These are phyloP conservation scores for Neocatenulostroma microsporum DNA, from an alignment of 2,329 filamentous ascomycete species.

Conservation along the genomic window DNA sequence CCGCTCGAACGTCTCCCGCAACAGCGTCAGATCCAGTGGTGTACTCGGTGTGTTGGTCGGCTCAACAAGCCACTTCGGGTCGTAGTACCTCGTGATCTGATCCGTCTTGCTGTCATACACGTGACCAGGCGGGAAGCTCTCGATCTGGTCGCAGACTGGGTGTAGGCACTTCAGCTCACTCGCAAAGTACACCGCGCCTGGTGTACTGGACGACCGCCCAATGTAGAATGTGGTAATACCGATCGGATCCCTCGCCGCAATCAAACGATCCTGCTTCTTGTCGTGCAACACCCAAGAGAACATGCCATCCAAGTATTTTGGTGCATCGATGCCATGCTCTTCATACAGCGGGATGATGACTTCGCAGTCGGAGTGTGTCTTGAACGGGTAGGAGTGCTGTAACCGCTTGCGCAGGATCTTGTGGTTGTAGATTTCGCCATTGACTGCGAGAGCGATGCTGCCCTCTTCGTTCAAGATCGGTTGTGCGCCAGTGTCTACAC, in stretches of 20 bases:
- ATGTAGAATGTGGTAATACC: slow-evolving; percentile 97
- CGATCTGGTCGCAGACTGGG: slow-evolving; percentile 90
- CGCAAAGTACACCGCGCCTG: slow-evolving; percentile 85
- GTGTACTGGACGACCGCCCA: slow-evolving; percentile 74
- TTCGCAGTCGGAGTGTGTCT: slow-evolving; percentile 97
- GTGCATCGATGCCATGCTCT: slow-evolving; percentile 84
- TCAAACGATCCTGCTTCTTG: slow-evolving; percentile 82
- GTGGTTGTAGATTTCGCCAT: slow-evolving; percentile 99
- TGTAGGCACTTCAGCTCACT: slow-evolving; percentile 93
- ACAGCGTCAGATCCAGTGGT: slow-evolving; percentile 72
- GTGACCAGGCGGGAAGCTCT: slow-evolving; percentile 89
- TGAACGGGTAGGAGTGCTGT: slow-evolving; percentile 84
- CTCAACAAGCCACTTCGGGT: slow-evolving; percentile 84
- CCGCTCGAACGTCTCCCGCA: slow-evolving; percentile 77
- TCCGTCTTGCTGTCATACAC: slow-evolving; percentile 92
- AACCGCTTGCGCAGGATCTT: slow-evolving; percentile 82
- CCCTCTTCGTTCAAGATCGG: slow-evolving; percentile 88
- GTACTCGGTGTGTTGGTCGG: slow-evolving; percentile 66
- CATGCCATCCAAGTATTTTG: slow-evolving; percentile 95
- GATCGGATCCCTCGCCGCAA: slow-evolving; percentile 93
- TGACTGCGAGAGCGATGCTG: slow-evolving; percentile 85
- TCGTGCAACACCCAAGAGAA: slow-evolving; percentile 99
- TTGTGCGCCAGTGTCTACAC: slow-evolving; percentile 92
- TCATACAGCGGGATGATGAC: slow-evolving; percentile 97
- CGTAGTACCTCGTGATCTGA: slow-evolving; percentile 76